These are phyloP conservation scores for Aspergillus affinis DNA, from an alignment of 495 filamentous ascomycete species.

Conservation along the genomic window DNA sequence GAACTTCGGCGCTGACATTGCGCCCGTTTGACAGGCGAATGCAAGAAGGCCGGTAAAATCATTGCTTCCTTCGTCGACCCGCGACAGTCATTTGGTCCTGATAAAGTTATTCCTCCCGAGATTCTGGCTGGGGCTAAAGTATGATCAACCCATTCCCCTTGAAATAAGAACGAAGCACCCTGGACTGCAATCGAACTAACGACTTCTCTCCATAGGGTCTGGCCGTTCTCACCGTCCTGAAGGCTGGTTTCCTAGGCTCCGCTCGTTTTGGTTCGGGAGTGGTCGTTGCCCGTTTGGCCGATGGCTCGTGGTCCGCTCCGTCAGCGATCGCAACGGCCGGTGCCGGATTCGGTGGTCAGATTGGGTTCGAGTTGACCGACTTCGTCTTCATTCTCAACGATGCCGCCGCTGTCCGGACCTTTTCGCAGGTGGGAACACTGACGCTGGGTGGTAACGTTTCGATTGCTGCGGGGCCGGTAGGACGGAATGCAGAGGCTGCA, in stretches of 20 bases:
- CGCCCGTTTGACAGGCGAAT: conserved; percentile 60
- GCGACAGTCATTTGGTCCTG: conserved; percentile 88
- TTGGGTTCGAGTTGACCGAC: conserved; percentile 96
- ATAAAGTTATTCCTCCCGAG: conserved; percentile 94
- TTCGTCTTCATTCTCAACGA: conserved; percentile 99
- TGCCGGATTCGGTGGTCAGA: conserved; percentile 93
- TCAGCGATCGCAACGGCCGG: conserved; percentile 88
- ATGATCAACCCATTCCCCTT: conserved; percentile 20
- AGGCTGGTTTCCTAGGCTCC: conserved; percentile 93
- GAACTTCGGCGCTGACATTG: conserved; percentile 29
- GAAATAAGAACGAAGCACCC: too few species aligned
- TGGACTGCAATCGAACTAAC: conserved; percentile 11
- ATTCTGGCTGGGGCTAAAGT: conserved; percentile 92
- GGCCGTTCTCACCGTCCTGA: conserved; percentile 90
- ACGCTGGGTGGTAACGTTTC: conserved; percentile 96
- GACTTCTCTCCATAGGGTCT: conserved; percentile 64
- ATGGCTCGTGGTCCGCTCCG: conserved; percentile 92
- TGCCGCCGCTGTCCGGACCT: conserved; percentile 84
- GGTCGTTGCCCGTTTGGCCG: conserved; percentile 87
- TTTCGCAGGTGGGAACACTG: conserved; percentile 85
- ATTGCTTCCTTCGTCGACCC: conserved; percentile 94
- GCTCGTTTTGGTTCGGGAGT: conserved; percentile 90
- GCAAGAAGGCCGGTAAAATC: conserved; percentile 90
- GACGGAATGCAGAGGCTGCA: conserved; percentile 93
- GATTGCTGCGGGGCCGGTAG: conserved; percentile 89